Conservation (phyloP, 306 rosid genomes). For the Trifolium pratense region DNA sequence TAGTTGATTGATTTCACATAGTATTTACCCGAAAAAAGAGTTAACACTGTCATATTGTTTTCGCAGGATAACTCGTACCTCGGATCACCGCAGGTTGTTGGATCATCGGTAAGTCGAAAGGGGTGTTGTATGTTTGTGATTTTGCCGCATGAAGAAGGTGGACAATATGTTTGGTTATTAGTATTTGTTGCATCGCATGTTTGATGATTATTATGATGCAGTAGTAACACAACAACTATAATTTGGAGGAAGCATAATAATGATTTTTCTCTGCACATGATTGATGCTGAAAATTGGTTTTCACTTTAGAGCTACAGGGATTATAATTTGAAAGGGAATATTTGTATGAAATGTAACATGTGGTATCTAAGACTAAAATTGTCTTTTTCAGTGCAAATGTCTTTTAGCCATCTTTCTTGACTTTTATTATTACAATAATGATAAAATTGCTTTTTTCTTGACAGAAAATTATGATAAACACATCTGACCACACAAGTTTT, state of each 20-base stretch:
- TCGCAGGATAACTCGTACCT: slow-evolving; percentile 27
- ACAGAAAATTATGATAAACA: background rate
- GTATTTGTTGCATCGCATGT: background rate
- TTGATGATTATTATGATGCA: background rate
- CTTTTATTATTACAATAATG: background rate
- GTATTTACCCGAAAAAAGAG: background rate
- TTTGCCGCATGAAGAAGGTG: slow-evolving; percentile 40
- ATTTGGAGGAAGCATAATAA: background rate
- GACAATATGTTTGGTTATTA: background rate
- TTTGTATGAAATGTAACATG: background rate
- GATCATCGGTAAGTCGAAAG: background rate
- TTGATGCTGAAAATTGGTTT: background rate
- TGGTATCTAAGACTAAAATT: background rate
- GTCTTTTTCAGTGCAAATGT: background rate
- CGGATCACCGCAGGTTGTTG: slow-evolving; percentile 12
- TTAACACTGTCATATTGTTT: background rate
- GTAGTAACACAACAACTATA: background rate
- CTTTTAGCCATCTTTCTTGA: background rate
- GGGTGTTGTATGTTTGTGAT: slow-evolving; percentile 40
- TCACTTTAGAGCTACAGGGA: background rate
- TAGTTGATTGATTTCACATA: slow-evolving; percentile 42
- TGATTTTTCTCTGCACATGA: background rate
- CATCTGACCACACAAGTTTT: no score
- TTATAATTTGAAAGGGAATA: background rate
- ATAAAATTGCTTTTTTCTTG: no score